Base-by-base conservation (phyloP, 345 rosid genomes). In the Camelina laxa region DNA sequence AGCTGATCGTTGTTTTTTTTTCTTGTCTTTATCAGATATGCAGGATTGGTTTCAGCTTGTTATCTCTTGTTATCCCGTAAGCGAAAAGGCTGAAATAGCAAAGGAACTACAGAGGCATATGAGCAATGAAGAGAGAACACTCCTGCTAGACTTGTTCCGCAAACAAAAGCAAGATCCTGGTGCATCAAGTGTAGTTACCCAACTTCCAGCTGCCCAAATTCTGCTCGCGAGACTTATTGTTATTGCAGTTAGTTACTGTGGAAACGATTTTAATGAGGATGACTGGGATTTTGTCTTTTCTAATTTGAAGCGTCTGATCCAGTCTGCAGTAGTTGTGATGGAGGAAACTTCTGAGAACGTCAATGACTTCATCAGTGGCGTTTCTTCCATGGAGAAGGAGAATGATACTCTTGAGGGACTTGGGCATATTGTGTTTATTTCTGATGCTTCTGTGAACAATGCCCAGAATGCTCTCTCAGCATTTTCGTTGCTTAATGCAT, bases 281-380 rank as follows among this genome's bases (percentile, higher is more conserved):
- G 98, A 94, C 80, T 94, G 98, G 97, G 88, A 85, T 20, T 91
- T 91, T 70, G 82, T 88, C 65, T 86, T 90, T 69, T 84, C 77
- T 48, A 85, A 82, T 42, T 65, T 83, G 72, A 91, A 84, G 81
- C 65, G 85, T 80, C 90, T 87, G 90, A 87, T 90, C 78, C 96
- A 94, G 82, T 87, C 95, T 57, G 93, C 86, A 27, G 97, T 94
- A 70, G 93, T 94, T 69, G 77, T 86, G 65, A 85, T 92, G 96
- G 98, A 94, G 84, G 96, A 94, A 75, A 82, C 83, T 55, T 80
- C 92, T 54, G 98, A 94, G 84, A 87, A 77, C 77, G 87, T 91
- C 73, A 88, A 85, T 62, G 89, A 88, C 74, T 68, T 73, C 65
- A 70, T 87, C 44, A 74, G 80, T 64, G 66, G 81, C 58, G 81